Conservation (phyloP, 2,329 filamentous ascomycete genomes). For the Colletotrichum godetiae region DNA sequence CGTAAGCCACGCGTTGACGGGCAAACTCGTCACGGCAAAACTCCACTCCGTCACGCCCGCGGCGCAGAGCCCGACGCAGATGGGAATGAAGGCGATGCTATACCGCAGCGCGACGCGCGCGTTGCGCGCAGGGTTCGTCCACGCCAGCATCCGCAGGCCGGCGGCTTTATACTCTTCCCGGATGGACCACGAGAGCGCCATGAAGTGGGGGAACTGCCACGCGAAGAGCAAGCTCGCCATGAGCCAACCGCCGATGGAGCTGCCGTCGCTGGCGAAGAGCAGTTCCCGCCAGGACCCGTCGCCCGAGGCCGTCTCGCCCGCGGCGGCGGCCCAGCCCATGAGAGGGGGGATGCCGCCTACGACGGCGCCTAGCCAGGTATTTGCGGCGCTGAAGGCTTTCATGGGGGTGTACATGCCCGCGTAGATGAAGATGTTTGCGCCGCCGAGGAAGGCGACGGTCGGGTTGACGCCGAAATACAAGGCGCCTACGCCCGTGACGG, state of each 20-base stretch:
- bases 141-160: slow-evolving; percentile 80
- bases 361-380: slow-evolving; percentile 95
- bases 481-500: slow-evolving; percentile 73
- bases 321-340: slow-evolving; percentile 98
- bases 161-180: slow-evolving; percentile 86
- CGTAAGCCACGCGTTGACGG: slow-evolving; percentile 88
- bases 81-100: slow-evolving; percentile 84
- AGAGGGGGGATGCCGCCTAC: slow-evolving; percentile 94
- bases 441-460: slow-evolving; percentile 87
- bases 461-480: slow-evolving; percentile 94
- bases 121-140: slow-evolving; percentile 88
- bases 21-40: slow-evolving; percentile 83
- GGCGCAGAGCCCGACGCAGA: slow-evolving; percentile 84
- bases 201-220: slow-evolving; percentile 99
- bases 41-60: slow-evolving; percentile 85
- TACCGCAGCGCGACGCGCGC: slow-evolving; percentile 90
- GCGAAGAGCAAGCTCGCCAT: slow-evolving; percentile 86
- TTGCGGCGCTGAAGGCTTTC: slow-evolving; percentile 86
- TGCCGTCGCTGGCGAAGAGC: slow-evolving; percentile 73
- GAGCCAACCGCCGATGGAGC: slow-evolving; percentile 84
- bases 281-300: slow-evolving; percentile 83
- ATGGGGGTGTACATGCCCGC: slow-evolving; percentile 93
- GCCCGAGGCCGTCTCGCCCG: slow-evolving; percentile 83
- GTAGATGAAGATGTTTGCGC: slow-evolving; percentile 87
- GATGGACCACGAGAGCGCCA: slow-evolving; percentile 89